A percentile compares a stretch with the other conserved stretches of the same genome.
Evolutionary conservation across 441 rosid genomes (phyloP).

Genomic region (Theobroma grandiflorum): DNA sequence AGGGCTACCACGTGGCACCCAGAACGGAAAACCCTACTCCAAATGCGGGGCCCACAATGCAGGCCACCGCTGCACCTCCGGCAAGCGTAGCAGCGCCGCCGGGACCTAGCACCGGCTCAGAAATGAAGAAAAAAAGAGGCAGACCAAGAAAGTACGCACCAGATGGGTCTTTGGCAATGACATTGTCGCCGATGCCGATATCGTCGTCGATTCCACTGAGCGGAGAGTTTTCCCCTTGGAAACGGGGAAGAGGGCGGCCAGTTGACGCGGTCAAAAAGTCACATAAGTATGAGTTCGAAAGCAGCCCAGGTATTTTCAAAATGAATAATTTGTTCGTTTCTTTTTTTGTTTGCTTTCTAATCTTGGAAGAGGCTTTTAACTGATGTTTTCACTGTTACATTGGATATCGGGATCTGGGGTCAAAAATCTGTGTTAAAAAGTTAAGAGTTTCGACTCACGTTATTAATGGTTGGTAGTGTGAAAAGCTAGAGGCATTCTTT

Average conservation of each 20-base stretch:
- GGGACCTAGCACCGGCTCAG: slow-evolving; percentile 31
- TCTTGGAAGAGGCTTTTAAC: neutral
- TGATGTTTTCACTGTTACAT: slow-evolving; percentile 29
- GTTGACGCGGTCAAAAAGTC: slow-evolving; percentile 62
- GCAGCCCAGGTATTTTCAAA: slow-evolving; percentile 50
- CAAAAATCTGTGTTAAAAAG: slow-evolving; percentile 2
- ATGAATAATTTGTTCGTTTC: neutral
- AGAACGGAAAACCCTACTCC: slow-evolving; percentile 54
- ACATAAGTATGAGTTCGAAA: slow-evolving; percentile 54
- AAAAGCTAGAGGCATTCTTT: slow-evolving; percentile 5
- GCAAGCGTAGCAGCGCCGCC: slow-evolving; percentile 36
- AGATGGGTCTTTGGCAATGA: slow-evolving; percentile 51
- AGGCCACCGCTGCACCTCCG: slow-evolving; percentile 42
- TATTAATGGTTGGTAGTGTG: slow-evolving; percentile 16
- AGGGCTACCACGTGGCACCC: slow-evolving; percentile 58
- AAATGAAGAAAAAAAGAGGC: slow-evolving; percentile 71
- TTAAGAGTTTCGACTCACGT: slow-evolving; percentile 2
- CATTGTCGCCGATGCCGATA: slow-evolving; percentile 77
- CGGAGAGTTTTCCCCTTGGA: slow-evolving; percentile 58
- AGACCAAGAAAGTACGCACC: slow-evolving; percentile 72
- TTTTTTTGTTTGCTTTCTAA: slow-evolving; percentile 5
- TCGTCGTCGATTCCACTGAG: slow-evolving; percentile 74
- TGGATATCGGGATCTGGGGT: slow-evolving; percentile 17
- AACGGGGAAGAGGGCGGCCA: slow-evolving; percentile 65
- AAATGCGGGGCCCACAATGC: slow-evolving; percentile 39